phyloP scores from a whole-genome alignment of 2,329 filamentous ascomycete genomes.

The Boeremia lycopersici region DNA sequence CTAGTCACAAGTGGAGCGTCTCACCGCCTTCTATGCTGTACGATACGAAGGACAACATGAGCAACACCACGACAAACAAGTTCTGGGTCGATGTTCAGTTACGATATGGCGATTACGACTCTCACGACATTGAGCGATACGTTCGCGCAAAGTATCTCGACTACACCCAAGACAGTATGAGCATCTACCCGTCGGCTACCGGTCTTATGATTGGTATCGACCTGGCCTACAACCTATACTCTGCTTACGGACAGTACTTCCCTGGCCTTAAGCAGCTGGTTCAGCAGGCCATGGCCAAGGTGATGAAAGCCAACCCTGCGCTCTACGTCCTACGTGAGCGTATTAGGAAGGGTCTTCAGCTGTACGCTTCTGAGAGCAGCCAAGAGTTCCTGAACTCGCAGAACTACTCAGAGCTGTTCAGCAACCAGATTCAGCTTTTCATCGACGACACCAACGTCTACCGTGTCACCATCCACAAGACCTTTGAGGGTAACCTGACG shows the following conservation, averaged over 20 bases:
- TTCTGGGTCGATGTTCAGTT: conserved; percentile 99
- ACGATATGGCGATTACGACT: conserved; percentile 97
- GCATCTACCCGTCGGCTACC: conserved; percentile 95
- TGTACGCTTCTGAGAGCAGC: conserved; percentile 98
- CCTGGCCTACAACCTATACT: conserved; percentile 97
- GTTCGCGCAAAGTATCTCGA: conserved; percentile 97
- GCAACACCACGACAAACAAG: conserved; percentile 94
- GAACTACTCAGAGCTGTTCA: conserved; percentile 99
- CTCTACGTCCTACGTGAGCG: conserved; percentile 95
- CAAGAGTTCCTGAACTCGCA: conserved; percentile 99
- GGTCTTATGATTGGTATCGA: conserved; percentile 98
- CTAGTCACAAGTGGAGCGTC: conserved; percentile 98
- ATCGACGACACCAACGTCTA: conserved; percentile 99
- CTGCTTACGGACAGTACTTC: conserved; percentile 98
- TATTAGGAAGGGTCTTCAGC: conserved; percentile 96
- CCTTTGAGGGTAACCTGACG: conserved; percentile 97
- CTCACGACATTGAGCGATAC: conserved; percentile 97
- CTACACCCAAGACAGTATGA: conserved; percentile 98
- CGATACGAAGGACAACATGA: conserved; percentile 95
- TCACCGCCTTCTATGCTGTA: conserved; percentile 91
- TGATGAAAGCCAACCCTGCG: conserved; percentile 99
- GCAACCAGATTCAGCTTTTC: conserved; percentile 97
- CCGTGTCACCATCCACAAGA: conserved; percentile 99
- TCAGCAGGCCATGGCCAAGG: conserved; percentile 98
- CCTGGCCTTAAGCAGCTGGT: conserved; percentile 93